These are phyloP conservation scores for Seiridium unicorne DNA, from an alignment of 2,329 filamentous ascomycete genomes.

Conservation along the genomic window DNA sequence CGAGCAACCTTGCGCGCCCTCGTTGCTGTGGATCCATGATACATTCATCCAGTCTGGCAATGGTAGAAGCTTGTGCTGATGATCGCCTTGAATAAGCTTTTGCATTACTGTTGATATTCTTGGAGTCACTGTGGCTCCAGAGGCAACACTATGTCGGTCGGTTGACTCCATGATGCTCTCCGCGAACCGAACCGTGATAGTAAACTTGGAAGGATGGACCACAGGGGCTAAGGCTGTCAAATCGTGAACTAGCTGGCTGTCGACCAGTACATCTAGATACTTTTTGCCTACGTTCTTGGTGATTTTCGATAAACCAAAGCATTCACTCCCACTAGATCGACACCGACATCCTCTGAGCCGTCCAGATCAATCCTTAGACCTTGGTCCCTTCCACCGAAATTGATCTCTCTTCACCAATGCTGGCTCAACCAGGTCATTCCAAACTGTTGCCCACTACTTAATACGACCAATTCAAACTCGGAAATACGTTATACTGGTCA, in stretches of 20 bases:
- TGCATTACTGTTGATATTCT: neutral
- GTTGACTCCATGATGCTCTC: neutral
- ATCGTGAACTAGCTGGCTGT: neutral
- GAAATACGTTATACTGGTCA: no score
- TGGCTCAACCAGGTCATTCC: neutral
- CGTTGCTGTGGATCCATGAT: no score
- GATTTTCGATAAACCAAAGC: neutral
- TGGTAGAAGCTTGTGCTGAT: neutral
- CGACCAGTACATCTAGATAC: neutral
- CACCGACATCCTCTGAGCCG: neutral
- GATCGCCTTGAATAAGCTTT: neutral
- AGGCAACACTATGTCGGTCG: neutral
- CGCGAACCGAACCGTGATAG: neutral
- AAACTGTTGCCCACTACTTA: neutral
- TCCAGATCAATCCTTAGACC: neutral
- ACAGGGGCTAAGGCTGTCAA: no score
- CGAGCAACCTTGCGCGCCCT: no score
- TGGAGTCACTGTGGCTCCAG: neutral
- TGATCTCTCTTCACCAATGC: neutral
- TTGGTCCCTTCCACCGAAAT: neutral
- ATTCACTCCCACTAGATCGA: neutral
- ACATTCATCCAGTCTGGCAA: neutral
- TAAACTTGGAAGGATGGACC: neutral
- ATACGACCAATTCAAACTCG: neutral
- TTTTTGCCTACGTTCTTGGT: neutral